Conservation (phyloP, 2,329 filamentous ascomycete genomes). For the Cladosporium sphaerospermum region DNA sequence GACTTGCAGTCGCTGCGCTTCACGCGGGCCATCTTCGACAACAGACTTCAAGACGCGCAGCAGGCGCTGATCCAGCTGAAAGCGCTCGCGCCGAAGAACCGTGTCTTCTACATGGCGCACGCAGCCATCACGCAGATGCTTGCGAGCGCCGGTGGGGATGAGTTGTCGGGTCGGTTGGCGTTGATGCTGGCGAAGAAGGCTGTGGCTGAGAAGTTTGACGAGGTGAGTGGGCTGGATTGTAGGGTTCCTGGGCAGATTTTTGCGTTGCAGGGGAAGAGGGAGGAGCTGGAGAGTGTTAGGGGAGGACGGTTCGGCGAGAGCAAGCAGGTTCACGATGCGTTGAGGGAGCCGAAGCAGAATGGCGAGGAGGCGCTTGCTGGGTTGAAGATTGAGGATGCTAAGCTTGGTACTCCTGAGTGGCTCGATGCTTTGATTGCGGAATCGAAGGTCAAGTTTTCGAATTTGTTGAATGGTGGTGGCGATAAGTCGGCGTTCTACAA, state of each 20-base stretch:
- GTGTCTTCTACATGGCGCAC: slow-evolving; percentile 30
- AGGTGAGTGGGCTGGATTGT: slow-evolving; percentile 25
- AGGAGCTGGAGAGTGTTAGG: slow-evolving; percentile 23
- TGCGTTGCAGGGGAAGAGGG: slow-evolving; percentile 21
- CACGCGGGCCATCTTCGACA: slow-evolving; percentile 25
- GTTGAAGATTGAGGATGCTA: not conserved
- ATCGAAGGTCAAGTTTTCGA: not conserved
- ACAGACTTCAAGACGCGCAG: slow-evolving; percentile 27
- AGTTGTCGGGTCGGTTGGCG: slow-evolving; percentile 23
- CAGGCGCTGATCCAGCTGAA: slow-evolving; percentile 31
- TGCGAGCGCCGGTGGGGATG: slow-evolving; percentile 23
- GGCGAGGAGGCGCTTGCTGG: slow-evolving; percentile 1
- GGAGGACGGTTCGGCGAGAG: slow-evolving; percentile 22
- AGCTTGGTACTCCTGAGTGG: slow-evolving; percentile 7
- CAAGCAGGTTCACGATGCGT: slow-evolving; percentile 26
- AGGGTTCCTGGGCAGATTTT: slow-evolving; percentile 30
- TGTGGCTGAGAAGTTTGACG: slow-evolving; percentile 27
- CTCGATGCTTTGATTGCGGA: slow-evolving; percentile 8
- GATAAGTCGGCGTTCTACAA: slow-evolving; percentile 4
- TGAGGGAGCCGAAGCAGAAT: slow-evolving; percentile 13
- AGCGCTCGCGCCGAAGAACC: slow-evolving; percentile 24
- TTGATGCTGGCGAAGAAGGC: slow-evolving; percentile 27
- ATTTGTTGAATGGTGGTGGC: not conserved
- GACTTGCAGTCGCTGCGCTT: slow-evolving; percentile 26
- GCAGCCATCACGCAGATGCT: slow-evolving; percentile 29